These are phyloP conservation scores for Knoxdaviesia capensis DNA, from an alignment of 2,329 filamentous ascomycete species.

Conservation along the genomic window DNA sequence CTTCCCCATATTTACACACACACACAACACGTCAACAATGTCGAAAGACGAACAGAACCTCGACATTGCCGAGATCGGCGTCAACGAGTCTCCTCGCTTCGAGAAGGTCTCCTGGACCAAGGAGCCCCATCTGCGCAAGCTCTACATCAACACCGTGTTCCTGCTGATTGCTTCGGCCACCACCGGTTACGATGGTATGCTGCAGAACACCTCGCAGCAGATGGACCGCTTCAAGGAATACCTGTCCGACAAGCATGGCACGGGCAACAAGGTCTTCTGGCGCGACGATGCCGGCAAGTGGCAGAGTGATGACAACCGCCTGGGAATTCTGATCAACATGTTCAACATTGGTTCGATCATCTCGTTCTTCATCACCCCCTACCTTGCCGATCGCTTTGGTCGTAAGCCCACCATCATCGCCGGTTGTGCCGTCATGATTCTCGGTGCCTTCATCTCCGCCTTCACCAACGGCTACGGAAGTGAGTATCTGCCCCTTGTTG, in stretches of 20 bases:
- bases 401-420: conserved; percentile 21
- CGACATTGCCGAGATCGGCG: conserved; percentile 16
- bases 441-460: conserved; percentile 20
- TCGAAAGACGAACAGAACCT: conserved; percentile 9
- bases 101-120: conserved; percentile 34
- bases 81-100: conserved; percentile 23
- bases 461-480: conserved; percentile 22
- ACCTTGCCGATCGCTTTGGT: conserved; percentile 21
- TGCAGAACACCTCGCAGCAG: conserved; percentile 38
- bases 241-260: conserved; percentile 20
- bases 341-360: conserved; percentile 29
- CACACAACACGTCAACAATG: no score
- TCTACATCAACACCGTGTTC: conserved; percentile 31
- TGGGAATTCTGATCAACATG: conserved; percentile 29
- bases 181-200: conserved; percentile 40
- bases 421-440: conserved; percentile 25
- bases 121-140: conserved; percentile 33
- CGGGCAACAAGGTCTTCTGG: not conserved
- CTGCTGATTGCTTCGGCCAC: conserved; percentile 40
- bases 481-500: conserved; percentile 10
- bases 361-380: conserved; percentile 24
- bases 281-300: conserved; percentile 1
- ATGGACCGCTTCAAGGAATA: conserved; percentile 30
- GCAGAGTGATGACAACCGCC: conserved; percentile 16
- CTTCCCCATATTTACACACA: no score